Conservation (phyloP, 495 filamentous ascomycete species). For the Pseudomonodictys pantanalensis region DNA sequence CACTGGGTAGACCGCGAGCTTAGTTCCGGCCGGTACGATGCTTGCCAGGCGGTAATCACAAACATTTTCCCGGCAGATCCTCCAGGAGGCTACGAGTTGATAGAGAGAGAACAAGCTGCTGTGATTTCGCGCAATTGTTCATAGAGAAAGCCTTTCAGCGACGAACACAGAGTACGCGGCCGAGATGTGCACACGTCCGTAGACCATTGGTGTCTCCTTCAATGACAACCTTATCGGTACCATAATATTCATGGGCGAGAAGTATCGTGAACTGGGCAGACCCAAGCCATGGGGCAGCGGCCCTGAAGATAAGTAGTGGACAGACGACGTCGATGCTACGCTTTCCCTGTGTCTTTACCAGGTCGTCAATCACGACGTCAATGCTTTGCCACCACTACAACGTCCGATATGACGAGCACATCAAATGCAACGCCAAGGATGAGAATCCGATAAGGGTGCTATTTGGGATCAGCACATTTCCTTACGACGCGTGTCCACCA, state of each 20-base stretch:
- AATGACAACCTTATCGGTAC: slow-evolving; percentile 27
- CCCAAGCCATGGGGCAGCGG: slow-evolving; percentile 11
- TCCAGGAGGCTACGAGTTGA: slow-evolving; percentile 1
- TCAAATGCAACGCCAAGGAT: slow-evolving; percentile 18
- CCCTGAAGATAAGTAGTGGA: slow-evolving; percentile 12
- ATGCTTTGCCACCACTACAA: slow-evolving; percentile 34
- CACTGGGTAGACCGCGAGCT: slow-evolving; percentile 4
- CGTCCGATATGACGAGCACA: slow-evolving; percentile 28
- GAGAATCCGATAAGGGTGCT: slow-evolving; percentile 29
- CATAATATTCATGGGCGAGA: slow-evolving; percentile 33
- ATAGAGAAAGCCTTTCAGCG: slow-evolving; percentile 2
- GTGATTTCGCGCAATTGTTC: slow-evolving; percentile 10
- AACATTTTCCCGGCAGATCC: slow-evolving; percentile 4
- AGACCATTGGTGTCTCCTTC: slow-evolving; percentile 22
- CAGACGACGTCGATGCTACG: slow-evolving; percentile 27
- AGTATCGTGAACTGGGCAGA: slow-evolving; percentile 33
- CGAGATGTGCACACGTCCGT: slow-evolving; percentile 26
- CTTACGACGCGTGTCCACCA: slow-evolving; percentile 24
- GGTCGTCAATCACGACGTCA: slow-evolving; percentile 21
- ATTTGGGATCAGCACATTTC: slow-evolving; percentile 29
- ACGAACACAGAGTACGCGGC: slow-evolving; percentile 28
- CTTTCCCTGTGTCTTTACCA: slow-evolving; percentile 32
- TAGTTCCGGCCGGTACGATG: background rate
- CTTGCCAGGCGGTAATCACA: slow-evolving; percentile 1
- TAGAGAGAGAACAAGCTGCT: slow-evolving; percentile 13